These are phyloP conservation scores for Haplosporangium sp. DNA, from an alignment of 371 early-diverging fungal species.

Conservation along the genomic window DNA sequence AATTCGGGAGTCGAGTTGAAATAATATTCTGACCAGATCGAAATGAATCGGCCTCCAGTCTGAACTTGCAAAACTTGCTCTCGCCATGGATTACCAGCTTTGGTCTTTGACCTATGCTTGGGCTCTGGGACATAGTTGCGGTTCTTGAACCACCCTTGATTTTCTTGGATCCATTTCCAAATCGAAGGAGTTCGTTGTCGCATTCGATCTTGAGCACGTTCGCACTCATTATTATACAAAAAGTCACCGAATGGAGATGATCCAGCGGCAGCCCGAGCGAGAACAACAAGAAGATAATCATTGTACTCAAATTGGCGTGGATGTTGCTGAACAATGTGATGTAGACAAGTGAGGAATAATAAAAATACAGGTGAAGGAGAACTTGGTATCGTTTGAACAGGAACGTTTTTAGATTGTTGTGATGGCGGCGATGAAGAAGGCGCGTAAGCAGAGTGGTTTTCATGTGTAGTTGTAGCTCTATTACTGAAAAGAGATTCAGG, in stretches of 20 bases:
- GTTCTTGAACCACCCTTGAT: conserved; percentile 47
- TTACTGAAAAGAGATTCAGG: not conserved
- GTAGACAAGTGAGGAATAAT: conserved; percentile 58
- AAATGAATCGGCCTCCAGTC: conserved; percentile 38
- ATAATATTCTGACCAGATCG: conserved; percentile 51
- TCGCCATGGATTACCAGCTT: conserved; percentile 19
- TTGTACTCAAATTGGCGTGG: conserved; percentile 57
- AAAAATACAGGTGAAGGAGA: conserved; percentile 58
- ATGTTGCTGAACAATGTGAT: conserved; percentile 55
- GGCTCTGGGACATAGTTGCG: conserved; percentile 10
- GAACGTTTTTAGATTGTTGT: conserved; percentile 1
- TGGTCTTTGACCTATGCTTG: not conserved
- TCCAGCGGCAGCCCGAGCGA: conserved; percentile 54
- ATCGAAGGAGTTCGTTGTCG: conserved; percentile 51
- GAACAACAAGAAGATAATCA: conserved; percentile 52
- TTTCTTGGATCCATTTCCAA: conserved; percentile 54
- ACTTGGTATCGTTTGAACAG: conserved; percentile 11
- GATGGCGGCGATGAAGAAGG: not conserved
- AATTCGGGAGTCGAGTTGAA: conserved; percentile 21
- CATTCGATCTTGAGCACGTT: conserved; percentile 33
- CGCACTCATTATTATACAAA: conserved; percentile 55
- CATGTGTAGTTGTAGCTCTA: not conserved
- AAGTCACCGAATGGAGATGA: conserved; percentile 58
- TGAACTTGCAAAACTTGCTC: conserved; percentile 30
- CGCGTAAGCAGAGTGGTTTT: not conserved